These are phyloP conservation scores for Chlorella sp. DNA, from an alignment of 139 green algal genomes.

Conservation along the genomic window DNA sequence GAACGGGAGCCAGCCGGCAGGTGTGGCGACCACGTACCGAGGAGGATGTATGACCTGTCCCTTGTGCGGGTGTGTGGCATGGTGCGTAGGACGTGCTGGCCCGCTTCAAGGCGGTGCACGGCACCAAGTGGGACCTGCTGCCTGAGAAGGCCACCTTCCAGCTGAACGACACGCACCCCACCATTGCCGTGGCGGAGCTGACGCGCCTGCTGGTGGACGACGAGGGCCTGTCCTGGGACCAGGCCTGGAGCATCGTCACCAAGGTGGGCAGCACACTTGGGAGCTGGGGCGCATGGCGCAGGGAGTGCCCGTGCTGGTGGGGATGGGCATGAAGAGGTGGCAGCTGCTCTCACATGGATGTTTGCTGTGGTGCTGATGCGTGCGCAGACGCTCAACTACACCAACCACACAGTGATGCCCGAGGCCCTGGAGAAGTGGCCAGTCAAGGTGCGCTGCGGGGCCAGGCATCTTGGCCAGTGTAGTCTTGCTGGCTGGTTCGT, in stretches of 20 bases:
- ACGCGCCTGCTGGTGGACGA: conserved; percentile 95
- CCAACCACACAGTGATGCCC: conserved; percentile 98
- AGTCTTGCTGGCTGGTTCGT: neutral
- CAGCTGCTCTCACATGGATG: neutral
- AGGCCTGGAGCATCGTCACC: conserved; percentile 34
- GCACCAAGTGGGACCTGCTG: conserved; percentile 64
- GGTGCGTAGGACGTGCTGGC: conserved; percentile 57
- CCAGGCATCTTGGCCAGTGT: neutral
- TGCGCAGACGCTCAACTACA: conserved; percentile 85
- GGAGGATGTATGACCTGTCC: too few relatives aligned
- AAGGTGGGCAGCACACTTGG: too few relatives aligned
- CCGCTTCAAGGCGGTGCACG: conserved; percentile 58
- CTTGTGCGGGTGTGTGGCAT: conserved; percentile 1
- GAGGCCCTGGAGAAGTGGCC: conserved; percentile 99
- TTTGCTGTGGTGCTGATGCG: neutral
- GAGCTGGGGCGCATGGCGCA: too few relatives aligned
- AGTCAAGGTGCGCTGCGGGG: conserved; percentile 41
- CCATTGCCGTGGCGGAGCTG: conserved; percentile 93
- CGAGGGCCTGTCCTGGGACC: conserved; percentile 81
- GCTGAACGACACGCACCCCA: conserved; percentile 99
- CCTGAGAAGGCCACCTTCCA: conserved; percentile 87
- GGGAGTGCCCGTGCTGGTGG: too few relatives aligned
- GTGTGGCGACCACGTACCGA: too few relatives aligned
- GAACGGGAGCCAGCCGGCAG: too few relatives aligned
- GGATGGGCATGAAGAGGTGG: too few relatives aligned